Percentiles rank a stretch among this genome's conserved stretches.
Evolutionary conservation across 2,329 filamentous ascomycete genomes (phyloP).

Genomic region (Purpureocillium lavendulum): DNA sequence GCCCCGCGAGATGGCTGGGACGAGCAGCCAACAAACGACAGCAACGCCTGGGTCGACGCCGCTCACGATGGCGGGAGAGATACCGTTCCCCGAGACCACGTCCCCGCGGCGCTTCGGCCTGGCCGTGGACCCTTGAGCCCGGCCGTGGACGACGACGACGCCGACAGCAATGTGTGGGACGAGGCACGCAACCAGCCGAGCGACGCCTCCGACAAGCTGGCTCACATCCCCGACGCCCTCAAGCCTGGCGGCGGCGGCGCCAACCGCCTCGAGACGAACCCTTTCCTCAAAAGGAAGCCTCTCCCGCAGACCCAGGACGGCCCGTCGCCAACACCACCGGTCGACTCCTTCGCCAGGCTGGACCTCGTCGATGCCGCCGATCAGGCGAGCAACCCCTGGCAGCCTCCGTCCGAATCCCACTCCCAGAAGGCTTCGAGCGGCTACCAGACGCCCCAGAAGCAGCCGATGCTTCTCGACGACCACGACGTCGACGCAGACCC

Average conservation of each 20-base stretch:
- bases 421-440: slow-evolving; percentile 8
- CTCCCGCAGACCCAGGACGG: slow-evolving; percentile 4
- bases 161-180: slow-evolving; percentile 22
- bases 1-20: slow-evolving; percentile 13
- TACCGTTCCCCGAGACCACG: slow-evolving; percentile 9
- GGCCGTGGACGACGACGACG: slow-evolving; percentile 8
- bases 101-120: slow-evolving; percentile 24
- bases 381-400: slow-evolving; percentile 27
- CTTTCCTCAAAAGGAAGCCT: slow-evolving; percentile 41
- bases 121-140: slow-evolving; percentile 15
- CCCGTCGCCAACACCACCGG: slow-evolving; percentile 14
- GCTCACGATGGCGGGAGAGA: slow-evolving; percentile 5
- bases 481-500: slow-evolving; percentile 16
- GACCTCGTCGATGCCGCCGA: slow-evolving; percentile 32
- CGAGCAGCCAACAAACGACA: slow-evolving; percentile 10
- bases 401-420: slow-evolving; percentile 14
- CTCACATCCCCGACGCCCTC: slow-evolving; percentile 21
- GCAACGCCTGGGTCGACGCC: slow-evolving; percentile 15
- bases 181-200: slow-evolving; percentile 13
- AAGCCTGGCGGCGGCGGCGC: slow-evolving; percentile 19
- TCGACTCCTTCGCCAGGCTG: slow-evolving; percentile 32
- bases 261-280: slow-evolving; percentile 37
- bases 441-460: slow-evolving; percentile 4
- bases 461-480: slow-evolving; percentile 10
- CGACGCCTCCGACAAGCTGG: not conserved